Evolutionary conservation across 2,329 filamentous ascomycete species (phyloP).

Genomic region (Trichoderma sp.): DNA sequence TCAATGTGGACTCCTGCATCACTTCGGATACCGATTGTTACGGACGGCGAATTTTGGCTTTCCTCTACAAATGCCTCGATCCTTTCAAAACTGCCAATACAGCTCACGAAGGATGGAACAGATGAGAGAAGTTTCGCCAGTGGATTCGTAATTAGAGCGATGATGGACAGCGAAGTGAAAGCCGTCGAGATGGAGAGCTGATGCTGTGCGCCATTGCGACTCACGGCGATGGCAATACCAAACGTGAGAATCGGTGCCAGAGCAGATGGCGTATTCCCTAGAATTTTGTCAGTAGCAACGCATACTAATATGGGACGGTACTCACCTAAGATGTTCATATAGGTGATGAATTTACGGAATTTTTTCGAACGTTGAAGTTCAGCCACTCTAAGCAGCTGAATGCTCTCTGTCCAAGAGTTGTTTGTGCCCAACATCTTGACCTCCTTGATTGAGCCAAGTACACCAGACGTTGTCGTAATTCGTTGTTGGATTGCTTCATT

Average conservation of each 20-base stretch:
- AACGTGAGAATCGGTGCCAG: slow-evolving; percentile 25
- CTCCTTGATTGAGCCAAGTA: slow-evolving; percentile 28
- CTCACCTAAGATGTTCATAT: slow-evolving; percentile 24
- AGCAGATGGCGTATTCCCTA: slow-evolving; percentile 14
- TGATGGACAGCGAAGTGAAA: slow-evolving; percentile 28
- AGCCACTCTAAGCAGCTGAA: slow-evolving; percentile 9
- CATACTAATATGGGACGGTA: not conserved
- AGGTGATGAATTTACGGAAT: slow-evolving; percentile 25
- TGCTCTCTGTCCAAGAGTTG: slow-evolving; percentile 21
- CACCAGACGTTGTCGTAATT: slow-evolving; percentile 25
- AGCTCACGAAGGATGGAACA: slow-evolving; percentile 25
- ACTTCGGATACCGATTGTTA: not conserved
- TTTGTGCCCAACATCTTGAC: slow-evolving; percentile 25
- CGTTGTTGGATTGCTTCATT: slow-evolving; percentile 22
- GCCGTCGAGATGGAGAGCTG: slow-evolving; percentile 15
- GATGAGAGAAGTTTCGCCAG: slow-evolving; percentile 24
- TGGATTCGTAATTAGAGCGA: slow-evolving; percentile 24
- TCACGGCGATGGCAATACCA: slow-evolving; percentile 23
- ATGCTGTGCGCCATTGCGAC: not conserved
- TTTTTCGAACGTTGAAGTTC: slow-evolving; percentile 25
- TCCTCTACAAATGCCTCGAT: slow-evolving; percentile 21
- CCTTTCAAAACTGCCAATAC: slow-evolving; percentile 26
- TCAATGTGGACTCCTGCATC: not conserved
- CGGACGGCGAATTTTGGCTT: not conserved
- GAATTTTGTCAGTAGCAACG: rapidly evolving